phyloP scores from a whole-genome alignment of 257 asterid species.

The Lantana camara region DNA sequence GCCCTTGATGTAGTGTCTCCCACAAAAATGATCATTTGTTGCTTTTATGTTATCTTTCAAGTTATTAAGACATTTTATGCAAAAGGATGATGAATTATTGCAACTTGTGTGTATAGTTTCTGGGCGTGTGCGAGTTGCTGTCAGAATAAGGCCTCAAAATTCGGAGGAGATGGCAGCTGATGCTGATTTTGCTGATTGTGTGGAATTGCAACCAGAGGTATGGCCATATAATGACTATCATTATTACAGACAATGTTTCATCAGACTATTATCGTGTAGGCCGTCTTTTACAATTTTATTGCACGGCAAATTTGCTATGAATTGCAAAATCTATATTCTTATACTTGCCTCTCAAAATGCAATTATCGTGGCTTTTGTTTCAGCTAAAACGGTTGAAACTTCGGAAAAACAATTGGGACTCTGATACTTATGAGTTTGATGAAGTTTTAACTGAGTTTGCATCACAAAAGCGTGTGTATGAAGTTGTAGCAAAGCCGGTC shows the following conservation, averaged over 20 bases:
- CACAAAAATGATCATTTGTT: not conserved
- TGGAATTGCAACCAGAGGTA: slow-evolving; percentile 96
- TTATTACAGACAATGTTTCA: not conserved
- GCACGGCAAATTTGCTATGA: not conserved
- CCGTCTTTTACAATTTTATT: slow-evolving; percentile 11
- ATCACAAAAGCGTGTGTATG: slow-evolving; percentile 91
- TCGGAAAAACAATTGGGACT: slow-evolving; percentile 87
- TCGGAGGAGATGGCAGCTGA: slow-evolving; percentile 79
- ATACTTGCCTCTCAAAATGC: slow-evolving; percentile 6
- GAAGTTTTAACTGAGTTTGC: slow-evolving; percentile 84
- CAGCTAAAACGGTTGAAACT: slow-evolving; percentile 88
- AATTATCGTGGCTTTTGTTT: slow-evolving; percentile 22
- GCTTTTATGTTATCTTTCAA: slow-evolving; percentile 13
- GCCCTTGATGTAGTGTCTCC: slow-evolving; percentile 5
- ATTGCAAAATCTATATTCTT: not conserved
- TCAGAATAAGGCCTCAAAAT: slow-evolving; percentile 81
- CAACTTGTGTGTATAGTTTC: slow-evolving; percentile 46
- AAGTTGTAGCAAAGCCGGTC: slow-evolving; percentile 94
- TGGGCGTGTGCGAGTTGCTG: slow-evolving; percentile 88
- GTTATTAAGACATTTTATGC: slow-evolving; percentile 9
- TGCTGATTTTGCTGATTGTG: slow-evolving; percentile 90
- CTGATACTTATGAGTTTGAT: slow-evolving; percentile 88
- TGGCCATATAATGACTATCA: not conserved
- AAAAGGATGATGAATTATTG: slow-evolving; percentile 18
- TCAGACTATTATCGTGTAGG: not conserved